Conservation (phyloP, 192 early-diverging fungal species). For the Coemansia sp. region DNA sequence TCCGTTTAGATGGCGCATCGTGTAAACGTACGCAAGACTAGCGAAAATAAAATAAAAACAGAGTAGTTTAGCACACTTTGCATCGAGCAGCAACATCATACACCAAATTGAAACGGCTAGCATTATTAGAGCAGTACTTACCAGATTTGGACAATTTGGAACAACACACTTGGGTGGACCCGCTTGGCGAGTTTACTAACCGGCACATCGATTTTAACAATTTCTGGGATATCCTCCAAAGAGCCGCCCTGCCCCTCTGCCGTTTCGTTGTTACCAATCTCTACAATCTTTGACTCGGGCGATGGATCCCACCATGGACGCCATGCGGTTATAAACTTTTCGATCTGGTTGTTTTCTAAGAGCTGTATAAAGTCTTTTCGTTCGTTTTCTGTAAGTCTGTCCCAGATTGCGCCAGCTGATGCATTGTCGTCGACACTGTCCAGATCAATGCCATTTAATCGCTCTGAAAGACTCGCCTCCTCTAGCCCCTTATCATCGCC, state of each 20-base stretch:
- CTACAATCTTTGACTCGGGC: conserved; percentile 9
- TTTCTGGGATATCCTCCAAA: conserved; percentile 4
- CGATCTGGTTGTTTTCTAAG: conserved; percentile 15
- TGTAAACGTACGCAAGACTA: conserved; percentile 45
- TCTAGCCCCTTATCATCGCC: conserved; percentile 4
- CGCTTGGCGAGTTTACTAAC: conserved; percentile 10
- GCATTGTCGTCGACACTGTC: conserved; percentile 8
- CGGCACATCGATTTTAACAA: conserved; percentile 29
- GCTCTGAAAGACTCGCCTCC: conserved; percentile 11
- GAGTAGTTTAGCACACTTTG: background rate
- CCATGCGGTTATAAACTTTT: conserved; percentile 26
- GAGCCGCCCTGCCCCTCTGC: background rate
- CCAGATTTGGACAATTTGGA: conserved; percentile 39
- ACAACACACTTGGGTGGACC: conserved; percentile 49
- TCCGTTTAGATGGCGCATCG: conserved; percentile 47
- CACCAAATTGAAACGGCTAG: no score
- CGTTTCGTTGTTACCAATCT: conserved; percentile 1
- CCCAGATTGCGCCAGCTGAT: conserved; percentile 19
- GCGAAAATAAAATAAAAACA: background rate
- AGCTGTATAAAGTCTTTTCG: conserved; percentile 27
- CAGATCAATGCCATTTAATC: conserved; percentile 32
- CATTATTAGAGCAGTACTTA: conserved; percentile 8
- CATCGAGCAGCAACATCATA: background rate
- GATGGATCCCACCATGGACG: conserved; percentile 37
- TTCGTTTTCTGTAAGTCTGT: conserved; percentile 26